Evolutionary conservation across 805 yeast species (phyloP), one percentile per base, ranked within the genome.

Genomic region (Pichia manshurica): DNA sequence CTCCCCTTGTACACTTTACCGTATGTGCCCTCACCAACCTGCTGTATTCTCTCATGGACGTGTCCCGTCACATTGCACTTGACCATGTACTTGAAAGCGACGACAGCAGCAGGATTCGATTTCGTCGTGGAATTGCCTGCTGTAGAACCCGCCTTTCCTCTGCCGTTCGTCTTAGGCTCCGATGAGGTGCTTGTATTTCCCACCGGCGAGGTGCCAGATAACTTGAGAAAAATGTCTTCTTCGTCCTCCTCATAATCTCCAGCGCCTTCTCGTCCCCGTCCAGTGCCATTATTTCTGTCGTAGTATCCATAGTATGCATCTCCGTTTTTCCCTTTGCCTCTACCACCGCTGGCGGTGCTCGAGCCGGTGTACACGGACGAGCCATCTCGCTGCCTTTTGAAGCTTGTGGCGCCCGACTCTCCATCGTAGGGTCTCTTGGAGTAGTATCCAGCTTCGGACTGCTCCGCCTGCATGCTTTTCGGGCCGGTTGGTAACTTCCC

Each of bases 11-110:
- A 89, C 19, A 93, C 99, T 62, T 87, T 89, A 17, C 99, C 99
- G 64, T 93, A 93, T 0, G 98, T 93, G 9, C 99, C 99, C 66
- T 93, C 98, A n/a, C 99, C 99, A 5, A 93, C 98, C 61, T 93
- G 98, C 36, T 78, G 74, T 1, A 87, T 78, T 46, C 90, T 71
- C 53, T 83, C 82, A 63, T 84, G 88, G 2, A 77, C 61, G 12
- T 73, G 73, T 1, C 64, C 56, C 6, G 63, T 31, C 22, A 46
- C 38, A 8, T 39, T 32, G 39, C 45, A 41, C 46, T 46, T 43
- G 23, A 42, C 29, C 47, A 46, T 44, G 19, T 47, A 44, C 28
- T 47, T 35, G 28, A 47, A 41, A 2, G n/a, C 8, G 7, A 33
- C 37, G 15, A 7, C 36, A 13, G 5, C 7, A 25, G 10, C 10